Evolutionary conservation across 306 rosid species (phyloP), one percentile per base, ranked within the genome.

Genomic region (Malus sieversii): DNA sequence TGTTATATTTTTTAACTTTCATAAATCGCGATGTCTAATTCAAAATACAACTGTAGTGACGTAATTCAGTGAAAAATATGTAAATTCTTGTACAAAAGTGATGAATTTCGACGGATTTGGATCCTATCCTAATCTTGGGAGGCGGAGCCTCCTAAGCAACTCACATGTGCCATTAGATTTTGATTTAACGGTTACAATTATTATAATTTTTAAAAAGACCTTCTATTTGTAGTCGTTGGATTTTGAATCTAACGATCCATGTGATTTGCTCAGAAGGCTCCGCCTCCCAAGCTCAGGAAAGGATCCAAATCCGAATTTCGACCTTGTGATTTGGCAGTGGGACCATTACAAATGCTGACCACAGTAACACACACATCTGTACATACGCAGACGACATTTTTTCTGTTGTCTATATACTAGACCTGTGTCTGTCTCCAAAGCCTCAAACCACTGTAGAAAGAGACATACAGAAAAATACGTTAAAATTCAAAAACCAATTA

Each of bases 271-370:
- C 4, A 30, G 1, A 30, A 32, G 1, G 33, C 33, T 32, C 33
- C 5, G 1, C 5, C 5, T 32, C 33, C 0, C 33, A 32, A 32
- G 5, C 33, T 32, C 33, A 32, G 1, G 33, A 32, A 0, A 32
- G 0, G 5, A 32, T 4, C 1, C 33, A 32, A 32, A 32, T 32
- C 33, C 33, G 79, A 73, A 66, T 83, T 75, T 85, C 85, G 77
- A 84, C 89, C 87, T 78, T 67, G 80, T 78, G 79, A 80, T 38
- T 78, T 65, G 32, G 19, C 66, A 62, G 75, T 57, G 84, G 87
- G 89, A 70, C 78, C 91, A 79, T 52, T 80, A 42, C 45, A 62
- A 82, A 68, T 83, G 74, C 69, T 52, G 82, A 78, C 88, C 85
- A 75, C 77, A 61, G 73, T 48, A 62, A 74, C 74, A 48, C 78